These are phyloP conservation scores for Pulveroboletus sp. DNA, from an alignment of 768 basidiomycete genomes.

Conservation along the genomic window DNA sequence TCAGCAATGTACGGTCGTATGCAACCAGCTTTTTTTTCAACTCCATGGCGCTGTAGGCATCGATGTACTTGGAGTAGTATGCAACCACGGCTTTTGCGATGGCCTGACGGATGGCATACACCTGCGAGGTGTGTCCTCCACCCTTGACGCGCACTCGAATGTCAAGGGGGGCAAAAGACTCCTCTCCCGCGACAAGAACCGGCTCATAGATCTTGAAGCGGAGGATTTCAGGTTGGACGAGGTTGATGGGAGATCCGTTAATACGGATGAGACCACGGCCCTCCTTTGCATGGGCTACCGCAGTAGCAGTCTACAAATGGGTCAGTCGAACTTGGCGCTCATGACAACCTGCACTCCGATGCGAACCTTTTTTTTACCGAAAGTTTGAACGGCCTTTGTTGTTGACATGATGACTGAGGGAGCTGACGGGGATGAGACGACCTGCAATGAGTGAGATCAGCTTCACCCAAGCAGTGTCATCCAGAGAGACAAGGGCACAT, in stretches of 20 bases:
- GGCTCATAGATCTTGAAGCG: conserved; percentile 99
- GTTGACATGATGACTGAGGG: conserved; percentile 56
- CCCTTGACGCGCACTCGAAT: conserved; percentile 98
- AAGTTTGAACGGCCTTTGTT: conserved; percentile 92
- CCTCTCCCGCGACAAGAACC: conserved; percentile 88
- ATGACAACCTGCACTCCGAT: not conserved
- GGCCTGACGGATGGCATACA: conserved; percentile 98
- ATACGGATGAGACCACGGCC: conserved; percentile 95
- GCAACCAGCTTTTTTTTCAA: conserved; percentile 97
- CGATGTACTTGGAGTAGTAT: conserved; percentile 98
- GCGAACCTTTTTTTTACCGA: conserved; percentile 98
- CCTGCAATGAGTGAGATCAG: conserved; percentile 24
- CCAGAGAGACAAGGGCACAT: conserved; percentile 33
- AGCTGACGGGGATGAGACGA: conserved; percentile 12
- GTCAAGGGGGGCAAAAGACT: conserved; percentile 82
- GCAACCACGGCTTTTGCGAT: conserved; percentile 97
- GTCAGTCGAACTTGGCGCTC: not conserved
- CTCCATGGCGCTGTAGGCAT: conserved; percentile 95
- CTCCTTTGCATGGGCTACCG: conserved; percentile 94
- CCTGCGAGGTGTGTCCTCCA: conserved; percentile 98
- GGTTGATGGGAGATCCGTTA: conserved; percentile 94
- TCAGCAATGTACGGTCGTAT: conserved; percentile 88
- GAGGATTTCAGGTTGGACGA: conserved; percentile 92
- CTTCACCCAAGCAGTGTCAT: conserved; percentile 29
- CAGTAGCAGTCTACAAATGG: conserved; percentile 81